Evolutionary conservation across 176 grass and related monocot species (phyloP), one percentile per base, ranked within the genome.

Genomic region (Rhynchospora tenuis): DNA sequence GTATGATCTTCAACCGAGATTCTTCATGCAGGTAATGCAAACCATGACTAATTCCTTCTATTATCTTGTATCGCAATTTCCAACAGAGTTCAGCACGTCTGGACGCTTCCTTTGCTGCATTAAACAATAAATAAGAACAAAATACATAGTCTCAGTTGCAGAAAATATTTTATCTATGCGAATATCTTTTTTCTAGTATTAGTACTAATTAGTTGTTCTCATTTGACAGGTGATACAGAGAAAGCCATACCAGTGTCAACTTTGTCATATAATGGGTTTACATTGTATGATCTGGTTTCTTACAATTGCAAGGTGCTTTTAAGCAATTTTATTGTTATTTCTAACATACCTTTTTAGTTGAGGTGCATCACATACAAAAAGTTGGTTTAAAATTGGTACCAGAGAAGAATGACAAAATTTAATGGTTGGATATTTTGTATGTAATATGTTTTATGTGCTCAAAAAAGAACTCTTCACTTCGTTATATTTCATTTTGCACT

Each of bases 261-360:
- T 99, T 95, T 83, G 57, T 99, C 68, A 95, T 99, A 99, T 90
- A 93, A 99, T 91, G 96, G 96, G 13, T 95, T 99, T 90, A 95
- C 96, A 33, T 91, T 99, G 84, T 92, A 84, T 85, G 96, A 99
- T 65, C 91, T 99, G 64, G 96, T 99, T 78, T 93, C 96, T 57
- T 99, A 99, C 69, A 95, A 95, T 85, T 85, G 50, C 50, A 99
- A 99, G 96, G 96, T 99, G 92, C 65, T 69, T 84, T 51, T 5
- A 73, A 77, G 33, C 68, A 84, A 57, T 85, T 31, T 42, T 27
- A 10, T 10, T 51, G 64, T 13, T 51, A 24, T 59, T 76, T 57
- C 2, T 66, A 1, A 6, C 16, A 54, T 75, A 12, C 4, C 69
- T 50, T 84, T 72, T 15, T 81, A 54, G 64, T 15, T 66, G 77